These are phyloP conservation scores for Sugiyamaella xylanicola DNA, from an alignment of 1,139 yeast genomes.

Conservation along the genomic window DNA sequence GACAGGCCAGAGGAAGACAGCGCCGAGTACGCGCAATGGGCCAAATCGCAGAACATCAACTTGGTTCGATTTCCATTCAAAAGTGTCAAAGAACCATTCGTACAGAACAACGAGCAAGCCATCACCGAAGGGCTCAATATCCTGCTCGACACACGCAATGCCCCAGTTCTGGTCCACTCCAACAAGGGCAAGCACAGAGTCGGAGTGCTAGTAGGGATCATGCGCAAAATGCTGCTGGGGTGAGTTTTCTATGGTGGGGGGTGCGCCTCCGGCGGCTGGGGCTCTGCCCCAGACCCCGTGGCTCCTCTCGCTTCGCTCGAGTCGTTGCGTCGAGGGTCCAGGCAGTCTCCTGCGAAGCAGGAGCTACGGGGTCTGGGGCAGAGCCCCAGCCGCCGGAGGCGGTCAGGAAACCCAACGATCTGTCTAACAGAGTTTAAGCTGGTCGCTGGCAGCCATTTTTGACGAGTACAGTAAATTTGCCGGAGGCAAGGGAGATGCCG, in stretches of 20 bases:
- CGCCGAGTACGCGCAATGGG: slow-evolving; percentile 66
- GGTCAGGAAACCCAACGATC: too few relatives aligned
- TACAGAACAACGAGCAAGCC: slow-evolving; percentile 57
- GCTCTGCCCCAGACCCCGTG: neutral
- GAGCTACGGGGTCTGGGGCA: too few relatives aligned
- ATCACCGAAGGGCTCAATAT: slow-evolving; percentile 64
- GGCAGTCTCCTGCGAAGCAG: too few relatives aligned
- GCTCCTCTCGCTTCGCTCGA: neutral
- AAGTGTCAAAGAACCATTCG: slow-evolving; percentile 75
- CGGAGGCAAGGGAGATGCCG: slow-evolving; percentile 89
- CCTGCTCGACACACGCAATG: slow-evolving; percentile 68
- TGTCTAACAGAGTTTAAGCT: slow-evolving; percentile 36
- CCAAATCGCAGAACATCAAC: slow-evolving; percentile 55
- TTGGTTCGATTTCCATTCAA: slow-evolving; percentile 67
- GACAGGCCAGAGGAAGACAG: slow-evolving; percentile 60
- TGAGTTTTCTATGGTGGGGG: neutral
- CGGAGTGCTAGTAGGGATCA: slow-evolving; percentile 85
- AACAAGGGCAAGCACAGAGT: slow-evolving; percentile 95
- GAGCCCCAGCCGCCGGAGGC: too few relatives aligned
- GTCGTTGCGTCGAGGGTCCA: neutral
- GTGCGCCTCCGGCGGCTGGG: neutral
- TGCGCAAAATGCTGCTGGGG: slow-evolving; percentile 82
- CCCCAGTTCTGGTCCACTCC: slow-evolving; percentile 86
- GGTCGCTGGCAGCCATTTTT: slow-evolving; percentile 91
- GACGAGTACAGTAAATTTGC: slow-evolving; percentile 94